Base-by-base conservation (phyloP, 805 yeast species). In the Cyberlindnera veronae region DNA sequence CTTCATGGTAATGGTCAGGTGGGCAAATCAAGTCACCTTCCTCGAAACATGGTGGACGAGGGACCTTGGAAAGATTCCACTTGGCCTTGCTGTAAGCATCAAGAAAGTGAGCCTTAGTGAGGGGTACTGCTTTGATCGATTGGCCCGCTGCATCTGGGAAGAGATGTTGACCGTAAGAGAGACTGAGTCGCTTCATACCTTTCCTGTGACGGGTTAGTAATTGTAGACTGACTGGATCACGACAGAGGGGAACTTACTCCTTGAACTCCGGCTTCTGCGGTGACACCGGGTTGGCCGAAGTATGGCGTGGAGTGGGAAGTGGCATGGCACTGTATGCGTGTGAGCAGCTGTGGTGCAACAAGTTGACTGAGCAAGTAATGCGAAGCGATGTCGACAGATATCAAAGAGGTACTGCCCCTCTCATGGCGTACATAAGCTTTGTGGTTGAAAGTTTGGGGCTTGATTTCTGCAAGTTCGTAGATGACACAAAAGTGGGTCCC, bases 1-100 rank as follows among this genome's bases (percentile, higher is more conserved):
- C 48, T 50, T 83, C 89, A 33, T 70, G 60, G 48, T 69, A 69
- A 32, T 76, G 66, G 17, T 71, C 77, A 0, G 91, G 91, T 0
- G 90, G 79, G 21, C 69, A 66, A 63, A 81, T 64, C 38, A 77
- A 62, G 3, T 76, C 76, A 5, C 61, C 56, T 6, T 58, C 63
- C 16, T 64, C 54, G 41, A 77, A 67, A 46, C 81, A 74, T 0
- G 71, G 60, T 0, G 91, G 91, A 37, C 78, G 64, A 2, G 72
- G 69, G 3, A 80, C 72, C 15, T 62, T 63, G 0, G 82, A 74
- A 7, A 79, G 54, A 42, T 77, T 77, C 75, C 77, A 69, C 48
- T 70, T 73, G 3, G 80, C 81, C 63, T 69, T 62, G 33, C 70
- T 71, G 51, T 79, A 79, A 2, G 70, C 69, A 46, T 78, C 83